Evolutionary conservation across 192 early-diverging fungal species (phyloP).

Genomic region (Gorgonomyces haynaldii): DNA sequence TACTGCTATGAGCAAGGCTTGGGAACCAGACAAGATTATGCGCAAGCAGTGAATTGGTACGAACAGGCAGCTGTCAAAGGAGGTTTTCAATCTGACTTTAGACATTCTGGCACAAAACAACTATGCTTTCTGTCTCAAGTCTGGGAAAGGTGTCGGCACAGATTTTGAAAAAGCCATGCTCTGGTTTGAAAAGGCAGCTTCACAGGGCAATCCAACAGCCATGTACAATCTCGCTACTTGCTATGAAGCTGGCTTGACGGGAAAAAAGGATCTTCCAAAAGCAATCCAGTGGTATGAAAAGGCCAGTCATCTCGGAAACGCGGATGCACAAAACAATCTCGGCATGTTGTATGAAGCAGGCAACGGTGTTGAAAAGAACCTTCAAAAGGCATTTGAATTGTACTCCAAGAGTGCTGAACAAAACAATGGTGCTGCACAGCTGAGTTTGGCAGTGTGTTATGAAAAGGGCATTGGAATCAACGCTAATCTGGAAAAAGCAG

Average conservation of each 20-base stretch:
- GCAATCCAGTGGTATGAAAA: not conserved
- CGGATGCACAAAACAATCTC: slow-evolving; percentile 34
- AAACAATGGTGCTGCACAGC: not conserved
- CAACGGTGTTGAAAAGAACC: slow-evolving; percentile 16
- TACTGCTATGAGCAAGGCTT: not conserved
- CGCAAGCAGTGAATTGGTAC: slow-evolving; percentile 6
- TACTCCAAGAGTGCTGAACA: slow-evolving; percentile 9
- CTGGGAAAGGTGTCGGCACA: slow-evolving; percentile 12
- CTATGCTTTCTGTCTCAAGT: slow-evolving; percentile 56
- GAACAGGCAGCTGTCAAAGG: slow-evolving; percentile 2
- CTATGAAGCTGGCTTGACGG: not conserved
- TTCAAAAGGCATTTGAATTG: slow-evolving; percentile 7
- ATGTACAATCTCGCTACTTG: slow-evolving; percentile 1
- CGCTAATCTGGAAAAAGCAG: not conserved
- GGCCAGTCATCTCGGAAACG: slow-evolving; percentile 10
- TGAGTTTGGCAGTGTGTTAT: slow-evolving; percentile 2
- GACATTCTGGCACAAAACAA: slow-evolving; percentile 29
- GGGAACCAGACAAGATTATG: not conserved
- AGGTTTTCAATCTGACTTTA: not conserved
- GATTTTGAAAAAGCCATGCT: slow-evolving; percentile 2
- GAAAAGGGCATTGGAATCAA: not conserved
- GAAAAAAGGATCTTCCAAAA: not conserved
- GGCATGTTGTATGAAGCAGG: slow-evolving; percentile 43
- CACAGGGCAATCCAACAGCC: not conserved
- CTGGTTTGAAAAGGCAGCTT: slow-evolving; percentile 2